These are phyloP conservation scores for Yamadazyma diddensiae DNA, from an alignment of 1,139 yeast genomes.

Conservation along the genomic window DNA sequence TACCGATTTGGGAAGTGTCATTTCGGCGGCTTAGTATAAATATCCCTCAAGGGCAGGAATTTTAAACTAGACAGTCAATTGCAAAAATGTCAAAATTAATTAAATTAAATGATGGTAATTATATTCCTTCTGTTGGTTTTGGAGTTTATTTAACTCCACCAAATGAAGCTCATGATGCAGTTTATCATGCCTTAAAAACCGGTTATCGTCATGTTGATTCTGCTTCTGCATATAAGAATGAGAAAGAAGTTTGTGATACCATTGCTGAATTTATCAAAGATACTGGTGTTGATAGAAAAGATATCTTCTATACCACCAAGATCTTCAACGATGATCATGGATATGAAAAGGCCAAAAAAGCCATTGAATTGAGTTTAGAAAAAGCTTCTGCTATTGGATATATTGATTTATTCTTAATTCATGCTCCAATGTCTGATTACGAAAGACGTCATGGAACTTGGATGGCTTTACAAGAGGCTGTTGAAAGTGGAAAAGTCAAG, in stretches of 20 bases:
- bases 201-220: constrained; percentile 66
- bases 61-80: no score
- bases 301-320: constrained; percentile 53
- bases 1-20: no score
- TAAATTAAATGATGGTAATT: constrained; percentile 34
- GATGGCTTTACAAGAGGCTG: constrained; percentile 32
- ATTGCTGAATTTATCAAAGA: constrained; percentile 43
- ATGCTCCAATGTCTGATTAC: constrained; percentile 36
- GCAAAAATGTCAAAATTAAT: constrained; percentile 1
- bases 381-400: constrained; percentile 65
- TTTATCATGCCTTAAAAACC: constrained; percentile 42
- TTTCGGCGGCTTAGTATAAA: no score
- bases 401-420: constrained; percentile 77
- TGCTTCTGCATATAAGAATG: constrained; percentile 52
- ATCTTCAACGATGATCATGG: constrained; percentile 60
- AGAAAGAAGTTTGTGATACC: constrained; percentile 37
- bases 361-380: constrained; percentile 55
- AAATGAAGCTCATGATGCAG: constrained; percentile 24
- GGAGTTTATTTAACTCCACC: constrained; percentile 32
- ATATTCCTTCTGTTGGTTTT: constrained; percentile 38
- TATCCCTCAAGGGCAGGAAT: no score
- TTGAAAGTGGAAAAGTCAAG: constrained; percentile 49
- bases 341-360: constrained; percentile 53
- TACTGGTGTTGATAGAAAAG: constrained; percentile 28
- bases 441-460: constrained; percentile 33